Evolutionary conservation across 2,329 filamentous ascomycete species (phyloP).

Genomic region (Aspergillus fumigatiaffinis): DNA sequence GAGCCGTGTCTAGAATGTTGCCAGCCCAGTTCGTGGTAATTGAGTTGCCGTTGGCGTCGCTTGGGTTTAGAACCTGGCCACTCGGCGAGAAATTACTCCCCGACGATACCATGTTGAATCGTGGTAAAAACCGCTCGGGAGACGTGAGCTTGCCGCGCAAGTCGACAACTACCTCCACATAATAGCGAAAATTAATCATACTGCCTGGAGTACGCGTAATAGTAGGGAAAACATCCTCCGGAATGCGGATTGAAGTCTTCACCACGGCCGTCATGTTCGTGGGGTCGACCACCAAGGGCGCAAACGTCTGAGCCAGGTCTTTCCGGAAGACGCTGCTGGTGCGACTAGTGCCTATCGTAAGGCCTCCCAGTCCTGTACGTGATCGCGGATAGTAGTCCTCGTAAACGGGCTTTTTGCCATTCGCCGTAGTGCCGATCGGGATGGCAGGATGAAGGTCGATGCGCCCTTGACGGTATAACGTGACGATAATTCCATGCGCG

Average conservation of each 20-base stretch:
- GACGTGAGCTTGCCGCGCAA: conserved; percentile 79
- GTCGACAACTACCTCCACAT: conserved; percentile 88
- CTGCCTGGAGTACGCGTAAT: conserved; percentile 84
- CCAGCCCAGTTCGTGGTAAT: conserved; percentile 45
- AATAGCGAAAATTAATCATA: conserved; percentile 94
- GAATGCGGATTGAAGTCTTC: conserved; percentile 77
- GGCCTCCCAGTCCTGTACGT: conserved; percentile 76
- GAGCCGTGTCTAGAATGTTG: conserved; percentile 81
- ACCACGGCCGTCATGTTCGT: conserved; percentile 71
- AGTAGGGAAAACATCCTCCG: conserved; percentile 87
- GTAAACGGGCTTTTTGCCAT: conserved; percentile 66
- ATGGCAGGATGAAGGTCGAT: conserved; percentile 74
- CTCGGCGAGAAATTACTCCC: conserved; percentile 43
- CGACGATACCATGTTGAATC: conserved; percentile 48
- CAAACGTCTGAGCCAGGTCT: conserved; percentile 83
- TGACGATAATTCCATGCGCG: conserved; percentile 87
- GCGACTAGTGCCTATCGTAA: conserved; percentile 80
- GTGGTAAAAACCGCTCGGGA: conserved; percentile 63
- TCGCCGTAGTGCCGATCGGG: conserved; percentile 57
- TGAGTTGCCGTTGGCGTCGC: conserved; percentile 30
- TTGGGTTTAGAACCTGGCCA: conserved; percentile 31
- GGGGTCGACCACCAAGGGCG: conserved; percentile 84
- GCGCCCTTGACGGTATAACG: conserved; percentile 82
- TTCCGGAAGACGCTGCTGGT: conserved; percentile 94
- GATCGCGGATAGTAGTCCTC: conserved; percentile 86